Conservation (phyloP, 257 asterid species). For the Przewalskia tangutica region DNA sequence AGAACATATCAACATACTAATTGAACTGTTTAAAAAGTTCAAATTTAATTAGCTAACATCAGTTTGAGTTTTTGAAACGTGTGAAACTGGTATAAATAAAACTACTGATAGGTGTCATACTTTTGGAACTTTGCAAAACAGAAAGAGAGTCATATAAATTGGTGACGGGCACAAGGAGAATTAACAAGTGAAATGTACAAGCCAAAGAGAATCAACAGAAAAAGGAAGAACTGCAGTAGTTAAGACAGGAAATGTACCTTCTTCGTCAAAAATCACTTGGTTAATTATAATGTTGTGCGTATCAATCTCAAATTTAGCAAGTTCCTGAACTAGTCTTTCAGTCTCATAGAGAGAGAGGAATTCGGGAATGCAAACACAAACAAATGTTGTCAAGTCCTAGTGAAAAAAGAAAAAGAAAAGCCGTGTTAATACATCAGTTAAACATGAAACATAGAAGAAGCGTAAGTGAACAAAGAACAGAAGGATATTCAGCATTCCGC, state of each 20-base stretch:
- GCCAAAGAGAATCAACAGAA: not conserved
- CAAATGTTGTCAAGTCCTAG: conserved; percentile 88
- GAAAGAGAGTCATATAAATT: not conserved
- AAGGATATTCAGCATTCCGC: not conserved
- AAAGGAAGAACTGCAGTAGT: not conserved
- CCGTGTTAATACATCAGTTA: not conserved
- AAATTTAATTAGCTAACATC: not conserved
- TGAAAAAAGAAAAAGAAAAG: conserved; percentile 6
- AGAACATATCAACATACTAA: not conserved
- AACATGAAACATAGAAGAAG: not conserved
- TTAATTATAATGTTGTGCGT: conserved; percentile 89
- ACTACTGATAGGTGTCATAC: not conserved
- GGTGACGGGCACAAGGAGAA: not conserved
- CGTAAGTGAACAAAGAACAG: not conserved
- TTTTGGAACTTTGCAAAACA: not conserved
- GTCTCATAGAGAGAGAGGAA: conserved; percentile 94
- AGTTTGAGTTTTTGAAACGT: not conserved
- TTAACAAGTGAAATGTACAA: not conserved
- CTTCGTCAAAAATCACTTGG: conserved; percentile 91
- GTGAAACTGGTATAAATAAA: not conserved
- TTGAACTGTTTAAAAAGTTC: not conserved
- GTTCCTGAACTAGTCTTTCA: conserved; percentile 92
- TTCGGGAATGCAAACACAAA: conserved; percentile 94
- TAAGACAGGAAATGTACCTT: conserved; percentile 35
- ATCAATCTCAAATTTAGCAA: conserved; percentile 89